Conservation (phyloP, 352 stramenopile species). For the Globisporangium mamillatum region DNA sequence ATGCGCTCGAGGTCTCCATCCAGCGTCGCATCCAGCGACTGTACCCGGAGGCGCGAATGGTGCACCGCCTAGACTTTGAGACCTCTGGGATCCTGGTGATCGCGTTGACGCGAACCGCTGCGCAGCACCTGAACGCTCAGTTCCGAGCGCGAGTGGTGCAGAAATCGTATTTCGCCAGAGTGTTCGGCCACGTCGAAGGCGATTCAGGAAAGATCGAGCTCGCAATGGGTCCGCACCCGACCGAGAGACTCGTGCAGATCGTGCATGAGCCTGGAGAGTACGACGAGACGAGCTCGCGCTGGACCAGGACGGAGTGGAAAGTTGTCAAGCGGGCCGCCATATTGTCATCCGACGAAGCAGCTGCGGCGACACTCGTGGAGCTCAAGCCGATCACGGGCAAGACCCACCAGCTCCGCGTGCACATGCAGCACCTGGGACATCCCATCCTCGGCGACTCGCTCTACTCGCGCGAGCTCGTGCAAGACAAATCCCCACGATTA, state of each 20-base stretch:
- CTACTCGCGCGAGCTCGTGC: conserved; percentile 62
- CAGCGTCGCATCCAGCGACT: conserved; percentile 38
- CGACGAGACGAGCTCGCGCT: conserved; percentile 6
- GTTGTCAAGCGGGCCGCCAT: neutral
- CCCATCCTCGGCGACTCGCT: conserved; percentile 92
- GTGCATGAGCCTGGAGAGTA: conserved; percentile 25
- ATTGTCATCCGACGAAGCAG: neutral
- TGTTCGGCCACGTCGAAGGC: conserved; percentile 37
- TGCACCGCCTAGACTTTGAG: conserved; percentile 77
- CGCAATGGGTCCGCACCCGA: conserved; percentile 51
- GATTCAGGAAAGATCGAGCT: conserved; percentile 32
- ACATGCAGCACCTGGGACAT: conserved; percentile 90
- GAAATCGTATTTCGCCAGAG: conserved; percentile 61
- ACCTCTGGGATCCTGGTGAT: conserved; percentile 72
- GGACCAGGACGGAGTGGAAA: conserved; percentile 26
- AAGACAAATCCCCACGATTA: conserved; percentile 37
- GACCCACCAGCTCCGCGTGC: conserved; percentile 95
- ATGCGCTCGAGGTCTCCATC: conserved; percentile 35
- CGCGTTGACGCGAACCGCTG: conserved; percentile 52
- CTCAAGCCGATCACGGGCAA: conserved; percentile 78
- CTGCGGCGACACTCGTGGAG: conserved; percentile 38
- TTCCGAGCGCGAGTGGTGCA: conserved; percentile 56
- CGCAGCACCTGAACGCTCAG: conserved; percentile 61
- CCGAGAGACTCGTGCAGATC: conserved; percentile 43
- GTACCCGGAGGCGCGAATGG: conserved; percentile 59